Percentiles rank a stretch among this genome's conserved stretches.
These are phyloP conservation scores for Yamadazyma buinensis DNA, from an alignment of 1,139 yeast species.

Conservation along the genomic window DNA sequence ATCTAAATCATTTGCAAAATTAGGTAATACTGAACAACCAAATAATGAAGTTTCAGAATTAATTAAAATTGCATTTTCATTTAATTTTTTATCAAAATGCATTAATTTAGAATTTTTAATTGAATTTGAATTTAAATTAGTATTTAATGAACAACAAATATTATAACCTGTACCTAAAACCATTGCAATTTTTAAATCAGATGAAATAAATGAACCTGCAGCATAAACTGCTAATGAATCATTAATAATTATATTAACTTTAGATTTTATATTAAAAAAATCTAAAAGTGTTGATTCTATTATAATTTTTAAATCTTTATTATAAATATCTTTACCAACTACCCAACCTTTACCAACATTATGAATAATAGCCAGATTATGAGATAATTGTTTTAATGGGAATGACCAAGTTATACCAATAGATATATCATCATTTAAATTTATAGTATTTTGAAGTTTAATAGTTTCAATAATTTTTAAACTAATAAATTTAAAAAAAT, in stretches of 20 bases:
- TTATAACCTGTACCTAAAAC: constrained; percentile 48
- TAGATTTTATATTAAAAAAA: constrained; percentile 23
- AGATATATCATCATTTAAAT: constrained; percentile 19
- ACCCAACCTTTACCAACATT: constrained; percentile 52
- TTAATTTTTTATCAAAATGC: constrained; percentile 23
- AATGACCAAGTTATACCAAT: constrained; percentile 60
- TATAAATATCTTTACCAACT: constrained; percentile 34
- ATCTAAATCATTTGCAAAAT: constrained; percentile 37
- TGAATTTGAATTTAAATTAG: too few species aligned
- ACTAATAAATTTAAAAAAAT: constrained; percentile 42
- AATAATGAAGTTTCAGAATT: constrained; percentile 42
- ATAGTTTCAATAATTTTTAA: constrained; percentile 30
- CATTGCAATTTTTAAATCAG: constrained; percentile 36
- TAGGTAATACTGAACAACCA: constrained; percentile 32
- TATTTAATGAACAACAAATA: constrained; percentile 36
- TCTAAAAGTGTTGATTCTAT: constrained; percentile 29
- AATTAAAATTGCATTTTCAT: constrained; percentile 20
- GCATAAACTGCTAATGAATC: constrained; percentile 48
- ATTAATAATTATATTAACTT: constrained; percentile 35
- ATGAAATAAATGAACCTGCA: constrained; percentile 40
- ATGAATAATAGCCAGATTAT: constrained; percentile 43
- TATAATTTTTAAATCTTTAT: constrained; percentile 39
- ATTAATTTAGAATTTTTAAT: too few species aligned
- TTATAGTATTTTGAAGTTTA: constrained; percentile 22
- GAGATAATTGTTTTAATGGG: constrained; percentile 43